Base-by-base conservation (phyloP, 202 grass and related monocot species). In the Brachypodium distachyon region DNA sequence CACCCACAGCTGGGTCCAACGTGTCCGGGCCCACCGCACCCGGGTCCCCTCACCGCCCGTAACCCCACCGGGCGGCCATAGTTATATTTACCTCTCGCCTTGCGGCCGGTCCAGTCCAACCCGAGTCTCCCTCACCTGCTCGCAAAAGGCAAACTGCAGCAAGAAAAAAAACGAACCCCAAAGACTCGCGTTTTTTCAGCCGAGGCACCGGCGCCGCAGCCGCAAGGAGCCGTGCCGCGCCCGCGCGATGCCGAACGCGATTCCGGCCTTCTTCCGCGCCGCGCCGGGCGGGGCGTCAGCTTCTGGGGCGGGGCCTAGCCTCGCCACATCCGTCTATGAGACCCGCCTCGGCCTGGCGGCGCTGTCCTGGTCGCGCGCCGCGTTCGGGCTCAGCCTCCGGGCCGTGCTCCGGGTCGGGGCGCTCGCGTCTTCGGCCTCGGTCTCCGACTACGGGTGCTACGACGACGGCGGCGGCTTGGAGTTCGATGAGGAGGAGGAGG, bases 251-350 rank as follows among this genome's bases (percentile, higher is more conserved):
- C 89, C 77, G 5, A 77, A 92, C 63, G 74, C 87, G 27, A 90
- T 87, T 18, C 94, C 86, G 59, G 78, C 84, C 37, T 86, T 84
- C 82, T 82, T 73, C 89, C 75, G 48, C 73, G 64, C 16, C 77
- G 51, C 60, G 12, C 61, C 77, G 55, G 22, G 56, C 67, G 59
- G 81, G 18, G 69, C 70, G 4, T 72, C 79, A 17, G 70, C 60
- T 23, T n/a, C 73, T 0, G 55, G 65, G 18, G 61, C 34, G 5
- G 79, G 75, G 22, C 87, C 90, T 3, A 91, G 83, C 80, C 48
- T 94, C 57, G 91, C 84, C 10, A 92, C 91, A 11, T 88, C 91
- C 4, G 96, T 98, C 16, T 98, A 98, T 87, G 87, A 90, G 77
- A 95, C 96, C 59, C 85, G 68, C 38, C 87, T 92, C 14, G 96